Evolutionary conservation across 148 eudicot genomes (phyloP).

Genomic region (Rhododendron ferrugineum): DNA sequence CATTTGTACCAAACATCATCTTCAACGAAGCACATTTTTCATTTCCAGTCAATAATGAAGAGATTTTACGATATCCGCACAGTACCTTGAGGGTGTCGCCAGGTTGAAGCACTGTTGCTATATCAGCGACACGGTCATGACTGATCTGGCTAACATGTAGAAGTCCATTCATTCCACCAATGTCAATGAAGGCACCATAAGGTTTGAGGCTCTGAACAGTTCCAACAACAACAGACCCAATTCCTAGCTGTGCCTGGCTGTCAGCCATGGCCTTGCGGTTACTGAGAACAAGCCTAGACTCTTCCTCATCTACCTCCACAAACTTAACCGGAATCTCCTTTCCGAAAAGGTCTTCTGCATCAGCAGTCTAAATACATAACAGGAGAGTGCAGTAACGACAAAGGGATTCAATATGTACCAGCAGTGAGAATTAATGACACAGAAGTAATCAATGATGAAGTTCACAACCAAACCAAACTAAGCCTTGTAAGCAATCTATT

Average conservation of each 20-base stretch:
- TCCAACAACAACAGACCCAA: slow-evolving; percentile 89
- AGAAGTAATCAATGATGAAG: background rate
- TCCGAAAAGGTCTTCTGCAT: slow-evolving; percentile 75
- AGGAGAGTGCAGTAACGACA: background rate
- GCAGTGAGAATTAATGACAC: background rate
- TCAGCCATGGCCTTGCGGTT: slow-evolving; percentile 97
- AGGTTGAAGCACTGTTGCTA: slow-evolving; percentile 90
- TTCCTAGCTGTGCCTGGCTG: slow-evolving; percentile 92
- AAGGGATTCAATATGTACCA: background rate
- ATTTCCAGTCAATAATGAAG: background rate
- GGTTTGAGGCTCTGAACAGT: slow-evolving; percentile 95
- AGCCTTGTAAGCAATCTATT: background rate
- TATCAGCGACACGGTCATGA: slow-evolving; percentile 90
- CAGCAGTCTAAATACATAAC: slow-evolving; percentile 46
- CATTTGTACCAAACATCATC: background rate
- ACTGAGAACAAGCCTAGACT: slow-evolving; percentile 74
- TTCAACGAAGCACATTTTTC: background rate
- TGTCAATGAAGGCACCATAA: slow-evolving; percentile 96
- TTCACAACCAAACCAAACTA: background rate
- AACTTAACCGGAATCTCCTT: slow-evolving; percentile 84
- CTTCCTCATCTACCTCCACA: slow-evolving; percentile 96
- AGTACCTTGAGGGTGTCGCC: slow-evolving; percentile 91
- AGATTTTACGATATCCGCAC: background rate
- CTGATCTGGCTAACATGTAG: slow-evolving; percentile 98
- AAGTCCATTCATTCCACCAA: slow-evolving; percentile 97